phyloP scores from a whole-genome alignment of 129 eudicot genomes.

The Chrysanthemum seticuspe region DNA sequence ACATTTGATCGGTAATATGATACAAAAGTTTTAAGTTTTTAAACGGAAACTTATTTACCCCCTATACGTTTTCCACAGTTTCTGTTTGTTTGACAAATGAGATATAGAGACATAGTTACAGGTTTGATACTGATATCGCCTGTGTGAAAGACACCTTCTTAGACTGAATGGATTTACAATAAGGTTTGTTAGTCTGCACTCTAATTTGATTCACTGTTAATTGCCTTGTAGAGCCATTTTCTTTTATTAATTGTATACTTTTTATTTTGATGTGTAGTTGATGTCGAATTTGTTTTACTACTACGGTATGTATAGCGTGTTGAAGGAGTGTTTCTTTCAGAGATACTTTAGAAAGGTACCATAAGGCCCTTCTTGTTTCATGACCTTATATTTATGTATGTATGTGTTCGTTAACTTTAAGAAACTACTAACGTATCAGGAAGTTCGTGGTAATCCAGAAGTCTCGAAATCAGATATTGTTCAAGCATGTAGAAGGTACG shows the following conservation, averaged over 20 bases:
- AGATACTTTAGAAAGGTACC: conserved; percentile 81
- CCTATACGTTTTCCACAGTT: too few relatives aligned
- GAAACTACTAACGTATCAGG: conserved; percentile 39
- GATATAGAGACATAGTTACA: neutral
- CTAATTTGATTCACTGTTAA: neutral
- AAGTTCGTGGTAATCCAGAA: conserved; percentile 27
- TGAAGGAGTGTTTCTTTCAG: conserved; percentile 61
- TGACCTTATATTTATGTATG: too few relatives aligned
- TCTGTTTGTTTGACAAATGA: neutral
- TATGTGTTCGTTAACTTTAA: neutral
- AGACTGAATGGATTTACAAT: neutral
- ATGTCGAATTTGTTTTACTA: conserved; percentile 65
- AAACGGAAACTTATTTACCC: too few relatives aligned
- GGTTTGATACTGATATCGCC: neutral
- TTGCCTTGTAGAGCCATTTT: too few relatives aligned
- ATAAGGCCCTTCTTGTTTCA: neutral
- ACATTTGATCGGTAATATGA: too few relatives aligned
- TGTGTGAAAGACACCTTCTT: neutral
- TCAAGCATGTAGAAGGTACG: too few relatives aligned
- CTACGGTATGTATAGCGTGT: conserved; percentile 67
- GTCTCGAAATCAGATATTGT: too few relatives aligned
- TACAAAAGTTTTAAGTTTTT: too few relatives aligned
- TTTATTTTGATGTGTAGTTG: conserved; percentile 36
- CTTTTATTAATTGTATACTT: too few relatives aligned
- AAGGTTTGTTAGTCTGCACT: neutral